phyloP scores from a whole-genome alignment of 139 green algal species.

The Microglena sp. region DNA sequence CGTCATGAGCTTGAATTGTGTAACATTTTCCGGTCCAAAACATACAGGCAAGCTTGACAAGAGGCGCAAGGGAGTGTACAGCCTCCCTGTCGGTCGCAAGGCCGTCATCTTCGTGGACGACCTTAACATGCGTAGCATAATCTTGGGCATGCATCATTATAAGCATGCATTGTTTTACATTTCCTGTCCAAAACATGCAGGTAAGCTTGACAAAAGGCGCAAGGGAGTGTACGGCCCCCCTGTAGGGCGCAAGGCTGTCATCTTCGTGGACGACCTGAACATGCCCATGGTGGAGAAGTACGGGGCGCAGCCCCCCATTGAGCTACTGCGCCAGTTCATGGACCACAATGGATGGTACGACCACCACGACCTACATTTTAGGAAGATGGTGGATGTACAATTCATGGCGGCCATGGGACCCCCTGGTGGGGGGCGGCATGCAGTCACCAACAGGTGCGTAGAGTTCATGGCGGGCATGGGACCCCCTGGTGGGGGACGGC shows the following conservation, averaged over 20 bases:
- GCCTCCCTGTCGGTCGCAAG: constrained; percentile 42
- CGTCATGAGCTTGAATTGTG: constrained; percentile 1
- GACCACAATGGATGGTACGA: constrained; percentile 71
- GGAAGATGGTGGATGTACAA: constrained; percentile 32
- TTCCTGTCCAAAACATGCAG: too few species aligned
- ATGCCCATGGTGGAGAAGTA: constrained; percentile 57
- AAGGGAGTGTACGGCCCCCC: too few species aligned
- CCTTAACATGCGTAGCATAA: constrained; percentile 54
- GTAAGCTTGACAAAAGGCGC: too few species aligned
- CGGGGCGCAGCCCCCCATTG: constrained; percentile 67
- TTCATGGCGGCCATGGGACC: constrained; percentile 61
- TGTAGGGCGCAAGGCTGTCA: too few species aligned
- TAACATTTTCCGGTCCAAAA: too few species aligned
- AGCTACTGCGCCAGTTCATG: constrained; percentile 73
- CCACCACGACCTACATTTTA: constrained; percentile 55
- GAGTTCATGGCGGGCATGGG: constrained; percentile 66
- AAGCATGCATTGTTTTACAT: too few species aligned
- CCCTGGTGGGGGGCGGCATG: constrained; percentile 51
- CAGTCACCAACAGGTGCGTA: constrained; percentile 51
- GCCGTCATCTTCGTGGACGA: constrained; percentile 61
- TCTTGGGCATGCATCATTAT: background rate
- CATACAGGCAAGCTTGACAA: too few species aligned
- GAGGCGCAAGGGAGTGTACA: constrained; percentile 44
- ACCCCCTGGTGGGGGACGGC: constrained; percentile 53
- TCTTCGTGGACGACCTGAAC: too few species aligned